These are phyloP conservation scores for Eucalyptus fibrosa DNA, from an alignment of 345 rosid species.

Conservation along the genomic window DNA sequence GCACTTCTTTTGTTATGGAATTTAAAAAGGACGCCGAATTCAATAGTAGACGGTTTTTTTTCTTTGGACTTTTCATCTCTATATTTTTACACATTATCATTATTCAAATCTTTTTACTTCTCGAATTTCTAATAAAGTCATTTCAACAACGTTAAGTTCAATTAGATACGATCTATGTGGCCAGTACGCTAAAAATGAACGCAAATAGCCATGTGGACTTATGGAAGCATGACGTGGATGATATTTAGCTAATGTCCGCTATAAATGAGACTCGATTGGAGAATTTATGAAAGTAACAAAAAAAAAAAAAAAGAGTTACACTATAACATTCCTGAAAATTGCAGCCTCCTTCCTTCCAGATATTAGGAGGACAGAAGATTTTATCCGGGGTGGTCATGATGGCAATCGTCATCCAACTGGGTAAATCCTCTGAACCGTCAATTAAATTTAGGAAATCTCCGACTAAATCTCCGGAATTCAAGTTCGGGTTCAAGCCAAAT, in stretches of 20 bases:
- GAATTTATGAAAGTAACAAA: no score
- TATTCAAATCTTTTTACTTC: not conserved
- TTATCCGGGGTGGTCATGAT: not conserved
- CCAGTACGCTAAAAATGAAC: accelerated
- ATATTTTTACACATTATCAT: not conserved
- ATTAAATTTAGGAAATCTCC: no score
- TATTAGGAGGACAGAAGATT: not conserved
- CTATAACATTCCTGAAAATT: not conserved
- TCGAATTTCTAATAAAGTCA: accelerated
- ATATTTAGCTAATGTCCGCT: no score
- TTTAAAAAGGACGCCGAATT: not conserved
- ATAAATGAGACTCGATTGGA: not conserved
- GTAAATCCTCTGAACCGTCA: not conserved
- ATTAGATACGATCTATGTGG: accelerated
- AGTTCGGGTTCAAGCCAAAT: not conserved
- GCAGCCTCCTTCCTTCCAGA: not conserved
- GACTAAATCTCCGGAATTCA: no score
- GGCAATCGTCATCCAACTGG: not conserved
- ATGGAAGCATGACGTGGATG: accelerated
- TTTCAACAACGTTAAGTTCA: accelerated
- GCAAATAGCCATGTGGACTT: not conserved
- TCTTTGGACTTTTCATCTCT: not conserved
- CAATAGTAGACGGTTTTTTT: not conserved
- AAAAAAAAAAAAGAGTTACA: no score
- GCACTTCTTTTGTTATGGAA: not conserved